Percentiles rank a stretch among this genome's conserved stretches.
These are phyloP conservation scores for Fusarium dlaminii DNA, from an alignment of 2,329 filamentous ascomycete genomes.

Conservation along the genomic window DNA sequence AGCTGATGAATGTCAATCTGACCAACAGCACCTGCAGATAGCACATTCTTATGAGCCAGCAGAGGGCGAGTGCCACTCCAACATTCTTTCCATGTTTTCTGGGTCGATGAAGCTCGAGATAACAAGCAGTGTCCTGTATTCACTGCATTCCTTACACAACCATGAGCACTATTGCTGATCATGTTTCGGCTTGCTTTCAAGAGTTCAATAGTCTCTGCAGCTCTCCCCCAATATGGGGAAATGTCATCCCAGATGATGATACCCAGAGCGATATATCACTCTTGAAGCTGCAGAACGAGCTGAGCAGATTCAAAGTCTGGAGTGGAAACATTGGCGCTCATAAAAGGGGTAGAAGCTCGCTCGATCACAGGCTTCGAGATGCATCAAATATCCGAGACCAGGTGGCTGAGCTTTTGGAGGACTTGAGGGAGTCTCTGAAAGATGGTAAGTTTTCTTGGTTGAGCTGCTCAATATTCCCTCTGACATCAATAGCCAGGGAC, in stretches of 20 bases:
- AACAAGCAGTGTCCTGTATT: not conserved
- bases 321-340: slow-evolving; percentile 5
- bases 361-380: slow-evolving; percentile 16
- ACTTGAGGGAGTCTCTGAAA: not conserved
- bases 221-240: accelerated
- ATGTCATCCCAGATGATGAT: accelerated
- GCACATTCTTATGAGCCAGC: accelerated
- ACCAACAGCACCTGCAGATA: not conserved
- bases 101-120: accelerated
- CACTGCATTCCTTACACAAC: accelerated
- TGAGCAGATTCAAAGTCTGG: slow-evolving; percentile 24
- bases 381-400: not conserved
- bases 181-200: not conserved
- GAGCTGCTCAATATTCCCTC: accelerated
- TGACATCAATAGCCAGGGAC: not conserved
- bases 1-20: not conserved
- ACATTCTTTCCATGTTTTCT: accelerated
- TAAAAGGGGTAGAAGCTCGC: not conserved
- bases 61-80: accelerated
- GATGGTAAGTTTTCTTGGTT: not conserved
- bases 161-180: not conserved
- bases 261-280: accelerated
- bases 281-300: not conserved
- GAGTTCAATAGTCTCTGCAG: not conserved
- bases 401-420: not conserved